Base-by-base conservation (phyloP, 371 early-diverging fungal species). In the Thermomucor indicae-seudaticae region DNA sequence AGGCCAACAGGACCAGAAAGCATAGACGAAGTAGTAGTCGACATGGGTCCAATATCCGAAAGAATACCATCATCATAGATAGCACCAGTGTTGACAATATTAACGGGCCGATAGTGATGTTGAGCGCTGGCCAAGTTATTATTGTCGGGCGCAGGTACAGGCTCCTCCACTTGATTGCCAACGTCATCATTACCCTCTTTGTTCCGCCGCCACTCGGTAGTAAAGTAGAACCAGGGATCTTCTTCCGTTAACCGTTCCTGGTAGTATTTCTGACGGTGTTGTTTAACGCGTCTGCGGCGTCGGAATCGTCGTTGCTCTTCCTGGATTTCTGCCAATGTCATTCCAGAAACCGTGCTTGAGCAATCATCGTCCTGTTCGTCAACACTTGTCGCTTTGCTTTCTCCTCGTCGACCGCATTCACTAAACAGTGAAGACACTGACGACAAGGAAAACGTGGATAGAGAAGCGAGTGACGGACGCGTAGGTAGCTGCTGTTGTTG, bases 391-490 rank as follows among this genome's bases (percentile, higher is more conserved):
- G n/a, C 42, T 16, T 43, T 31, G 24, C 16, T 4, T 12, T 37
- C 49, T 14, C 12, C 14, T 22, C 29, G 8, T 14, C 20, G n/a
- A 16, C 23, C 40, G n/a, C 23, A 19, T 22, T 16, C 47, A 30
- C 67, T 70, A 25, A 71, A 71, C 11, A 71, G 43, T 2, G 65
- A 63, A 12, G 72, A 63, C 40, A 67, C 49, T 51, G 63, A 49
- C 1, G 65, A 62, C 62, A 68, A 61, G 20, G 66, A 56, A 28
- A 63, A 41, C 6, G 63, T 51, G 17, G 58, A 54, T 8, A 56
- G 14, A 22, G 47, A 37, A 3, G 37, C 16, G 19, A 37, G 35
- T 20, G 7, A 43, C 35, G 1, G 37, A 30, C 45, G 31, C 17
- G 7, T 30, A 35, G 24, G 51, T 25, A 31, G 53, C 45, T 1